Evolutionary conservation across 192 early-diverging fungal genomes (phyloP).

Genomic region (Rhizoclosmatium sp.): DNA sequence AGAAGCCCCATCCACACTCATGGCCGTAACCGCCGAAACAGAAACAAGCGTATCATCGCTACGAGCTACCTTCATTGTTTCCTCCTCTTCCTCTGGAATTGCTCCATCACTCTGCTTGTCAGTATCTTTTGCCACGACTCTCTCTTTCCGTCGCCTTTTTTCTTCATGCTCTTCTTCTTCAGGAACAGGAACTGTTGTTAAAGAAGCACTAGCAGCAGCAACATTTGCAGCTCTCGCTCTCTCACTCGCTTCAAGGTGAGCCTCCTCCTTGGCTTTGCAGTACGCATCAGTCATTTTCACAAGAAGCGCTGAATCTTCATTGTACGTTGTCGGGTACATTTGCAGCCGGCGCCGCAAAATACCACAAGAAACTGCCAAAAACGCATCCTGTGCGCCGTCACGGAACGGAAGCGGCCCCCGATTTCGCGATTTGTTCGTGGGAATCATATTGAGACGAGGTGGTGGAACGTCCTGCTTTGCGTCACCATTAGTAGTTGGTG

Average conservation of each 20-base stretch:
- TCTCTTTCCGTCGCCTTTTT: background rate
- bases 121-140: background rate
- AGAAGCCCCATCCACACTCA: background rate
- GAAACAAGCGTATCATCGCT: conserved; percentile 20
- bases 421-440: background rate
- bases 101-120: background rate
- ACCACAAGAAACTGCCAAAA: conserved; percentile 20
- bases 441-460: conserved; percentile 30
- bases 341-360: conserved; percentile 6
- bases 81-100: background rate
- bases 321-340: conserved; percentile 35
- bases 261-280: background rate
- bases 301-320: conserved; percentile 14
- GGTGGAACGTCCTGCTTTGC: background rate
- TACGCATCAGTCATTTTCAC: conserved; percentile 1
- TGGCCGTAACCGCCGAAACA: background rate
- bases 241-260: too few species aligned
- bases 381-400: conserved; percentile 15
- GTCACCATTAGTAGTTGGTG: background rate
- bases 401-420: conserved; percentile 16
- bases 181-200: background rate
- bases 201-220: background rate
- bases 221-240: background rate
- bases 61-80: conserved; percentile 3
- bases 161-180: conserved; percentile 6